Evolutionary conservation across 768 basidiomycete species (phyloP).

Genomic region (Podaxis rugospora): DNA sequence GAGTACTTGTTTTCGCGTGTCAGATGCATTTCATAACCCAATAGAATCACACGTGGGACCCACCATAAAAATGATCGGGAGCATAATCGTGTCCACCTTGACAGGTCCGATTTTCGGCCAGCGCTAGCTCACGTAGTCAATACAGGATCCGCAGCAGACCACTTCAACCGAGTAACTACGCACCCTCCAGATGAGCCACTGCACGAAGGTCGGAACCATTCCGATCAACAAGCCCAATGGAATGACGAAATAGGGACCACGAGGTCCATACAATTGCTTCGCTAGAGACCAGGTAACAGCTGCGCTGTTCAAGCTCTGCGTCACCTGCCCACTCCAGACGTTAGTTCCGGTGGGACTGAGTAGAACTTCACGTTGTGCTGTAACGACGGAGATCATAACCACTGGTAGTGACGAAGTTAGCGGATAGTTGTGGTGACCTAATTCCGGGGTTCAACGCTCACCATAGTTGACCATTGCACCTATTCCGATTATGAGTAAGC

Average conservation of each 20-base stretch:
- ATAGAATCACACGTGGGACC: not conserved
- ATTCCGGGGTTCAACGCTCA: conserved; percentile 9
- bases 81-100: conserved; percentile 43
- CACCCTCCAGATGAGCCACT: conserved; percentile 52
- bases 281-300: conserved; percentile 65
- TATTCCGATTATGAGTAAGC: conserved; percentile 11
- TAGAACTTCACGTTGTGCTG: conserved; percentile 49
- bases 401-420: conserved; percentile 24
- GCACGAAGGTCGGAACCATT: conserved; percentile 45
- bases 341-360: conserved; percentile 51
- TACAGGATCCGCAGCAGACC: not conserved
- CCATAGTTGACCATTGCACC: conserved; percentile 36
- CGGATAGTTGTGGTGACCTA: conserved; percentile 4
- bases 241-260: conserved; percentile 53
- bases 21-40: not conserved
- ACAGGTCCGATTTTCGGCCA: conserved; percentile 53
- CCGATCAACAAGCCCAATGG: conserved; percentile 52
- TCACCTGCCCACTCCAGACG: conserved; percentile 54
- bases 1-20: conserved; percentile 26
- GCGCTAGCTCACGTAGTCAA: conserved; percentile 26
- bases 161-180: conserved; percentile 1
- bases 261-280: conserved; percentile 48
- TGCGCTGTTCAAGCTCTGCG: conserved; percentile 50
- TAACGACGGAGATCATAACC: conserved; percentile 55
- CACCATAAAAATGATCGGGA: conserved; percentile 55